Base-by-base conservation (phyloP, 1,139 yeast species). In the Saccharomycopsis hybrid region DNA sequence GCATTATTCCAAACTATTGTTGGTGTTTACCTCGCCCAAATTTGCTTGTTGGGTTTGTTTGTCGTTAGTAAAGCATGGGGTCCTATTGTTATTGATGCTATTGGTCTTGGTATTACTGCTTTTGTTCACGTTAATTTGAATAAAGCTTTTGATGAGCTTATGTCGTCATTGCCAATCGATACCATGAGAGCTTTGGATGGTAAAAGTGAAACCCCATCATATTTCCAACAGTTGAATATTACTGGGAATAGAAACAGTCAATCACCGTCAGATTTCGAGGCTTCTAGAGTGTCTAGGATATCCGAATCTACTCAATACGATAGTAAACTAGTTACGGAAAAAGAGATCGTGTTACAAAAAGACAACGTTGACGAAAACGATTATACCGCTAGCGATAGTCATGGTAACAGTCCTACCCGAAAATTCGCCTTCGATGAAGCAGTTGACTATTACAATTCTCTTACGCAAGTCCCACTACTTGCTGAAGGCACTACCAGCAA, bases 61-160 rank as follows among this genome's bases (percentile, higher is more conserved):
- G 82, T 80, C 35, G 82, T 83, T 71, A 73, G 78, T 44, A 80
- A 82, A 66, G 72, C 82, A 52, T 83, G 89, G 89, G 87, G 84
- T 31, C 80, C 85, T 56, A 76, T 82, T 56, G 85, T 76, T 1
- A 68, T 84, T 54, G 87, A 82, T 64, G 80, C 70, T 45, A 71
- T 80, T 18, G 66, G 72, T 46, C 58, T 82, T 33, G 73, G 63
- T 25, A 72, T 68, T 43, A 80, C 88, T 8, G 80, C 73, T 27
- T 66, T 69, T 46, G 67, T 74, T 47, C 87, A 82, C 59, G 47
- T 82, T 33, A 72, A 77, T 54, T 65, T 90, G 60, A 75, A 71
- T 50, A 56, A 62, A 28, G 85, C 96, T 0, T 87, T 87, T 63
- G 79, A 73, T 51, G 74, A 76, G n/a, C 70, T 89, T 62, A 61